These are phyloP conservation scores for Solanum ahanhuiri DNA, from an alignment of 257 asterid genomes.

Conservation along the genomic window DNA sequence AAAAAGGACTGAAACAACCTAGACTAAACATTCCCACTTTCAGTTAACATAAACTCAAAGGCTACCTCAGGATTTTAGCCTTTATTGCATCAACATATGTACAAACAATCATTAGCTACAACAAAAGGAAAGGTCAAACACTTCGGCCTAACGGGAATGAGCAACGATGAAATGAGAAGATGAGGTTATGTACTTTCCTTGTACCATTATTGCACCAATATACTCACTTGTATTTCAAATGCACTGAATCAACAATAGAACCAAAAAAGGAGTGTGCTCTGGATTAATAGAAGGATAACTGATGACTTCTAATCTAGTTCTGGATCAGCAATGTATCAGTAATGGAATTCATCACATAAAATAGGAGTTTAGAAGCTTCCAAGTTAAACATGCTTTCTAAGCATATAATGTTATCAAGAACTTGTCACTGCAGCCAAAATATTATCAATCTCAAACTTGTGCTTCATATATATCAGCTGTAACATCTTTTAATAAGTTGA, in stretches of 20 bases:
- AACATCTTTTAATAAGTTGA: not conserved
- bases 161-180: no score
- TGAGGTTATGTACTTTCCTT: not conserved
- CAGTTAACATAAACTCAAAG: not conserved
- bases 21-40: not conserved
- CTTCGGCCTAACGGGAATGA: no score
- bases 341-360: not conserved
- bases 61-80: not conserved
- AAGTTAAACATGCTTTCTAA: no score
- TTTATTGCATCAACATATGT: not conserved
- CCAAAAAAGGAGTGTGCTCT: not conserved
- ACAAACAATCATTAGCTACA: not conserved
- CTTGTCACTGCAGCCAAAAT: not conserved
- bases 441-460: not conserved
- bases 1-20: no score
- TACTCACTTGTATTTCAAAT: not conserved
- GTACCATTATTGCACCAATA: not conserved
- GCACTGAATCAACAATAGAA: not conserved
- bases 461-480: not conserved
- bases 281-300: not conserved
- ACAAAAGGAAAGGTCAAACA: no score
- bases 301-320: not conserved
- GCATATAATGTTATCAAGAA: no score
- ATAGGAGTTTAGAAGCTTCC: no score
- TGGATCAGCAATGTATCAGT: not conserved